Evolutionary conservation across 2,329 filamentous ascomycete genomes (phyloP), one percentile per base, ranked within the genome.

Genomic region (Curvularia sp.): DNA sequence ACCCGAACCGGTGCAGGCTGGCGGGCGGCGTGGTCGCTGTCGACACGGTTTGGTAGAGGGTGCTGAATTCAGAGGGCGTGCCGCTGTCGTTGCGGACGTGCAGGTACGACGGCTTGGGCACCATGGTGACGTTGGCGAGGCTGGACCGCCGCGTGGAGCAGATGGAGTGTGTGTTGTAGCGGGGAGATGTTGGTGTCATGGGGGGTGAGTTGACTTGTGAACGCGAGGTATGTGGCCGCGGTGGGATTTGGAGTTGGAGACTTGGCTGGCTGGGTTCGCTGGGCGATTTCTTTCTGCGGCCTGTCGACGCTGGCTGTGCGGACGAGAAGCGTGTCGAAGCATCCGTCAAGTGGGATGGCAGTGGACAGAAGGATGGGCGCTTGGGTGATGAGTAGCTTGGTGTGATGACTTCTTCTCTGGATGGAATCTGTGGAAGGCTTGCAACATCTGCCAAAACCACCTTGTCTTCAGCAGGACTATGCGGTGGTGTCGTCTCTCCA

Each of bases 291-390:
- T 75, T 74, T n/a, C 72, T 64, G 7, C 60, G 49, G n/a, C 64
- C 63, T 2, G 49, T 36, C 1, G 53, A 65, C 28, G 67, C 67
- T 19, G 73, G 66, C 7, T 53, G 64, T 3, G 75, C 60, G 8
- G 71, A 70, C n/a, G 72, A 72, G n/a, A 72, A 63, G 8, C 73
- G 69, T 41, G 68, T 68, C 5, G 73, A 71, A n/a, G 58, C 65
- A n/a, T 73, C 69, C 19, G 60, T 57, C 21, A 68, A 43, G 15
- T 71, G 66, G 19, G 63, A 32, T 25, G 67, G 65, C n/a, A 70
- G 51, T 28, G 61, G 63, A 19, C 59, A 67, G 19, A 60, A 60
- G 5, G 64, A 60, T 30, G 57, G 64, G 25, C 64, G 63, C 36
- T 65, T 67, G 28, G 67, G 59, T 12, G 68, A 67, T 28, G 59